Percentiles rank a stretch among this genome's conserved stretches.
Evolutionary conservation across 2,329 filamentous ascomycete genomes (phyloP).

Genomic region (Phaeomoniella chlamydospora): DNA sequence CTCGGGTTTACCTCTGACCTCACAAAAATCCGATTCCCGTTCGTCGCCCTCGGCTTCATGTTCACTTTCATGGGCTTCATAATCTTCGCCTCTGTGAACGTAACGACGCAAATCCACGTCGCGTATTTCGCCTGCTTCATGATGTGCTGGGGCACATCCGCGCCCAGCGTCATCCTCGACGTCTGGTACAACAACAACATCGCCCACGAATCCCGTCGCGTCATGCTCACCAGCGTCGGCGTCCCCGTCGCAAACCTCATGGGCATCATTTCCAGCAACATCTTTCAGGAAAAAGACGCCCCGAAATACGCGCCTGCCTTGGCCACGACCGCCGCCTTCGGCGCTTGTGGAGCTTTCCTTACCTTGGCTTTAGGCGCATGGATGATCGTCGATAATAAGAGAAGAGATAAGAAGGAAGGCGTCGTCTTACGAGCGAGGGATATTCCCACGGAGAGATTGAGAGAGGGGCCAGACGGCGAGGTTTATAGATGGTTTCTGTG

Average conservation of each 20-base stretch:
- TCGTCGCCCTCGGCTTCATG: slow-evolving; percentile 58
- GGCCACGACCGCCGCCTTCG: slow-evolving; percentile 50
- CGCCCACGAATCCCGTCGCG: slow-evolving; percentile 58
- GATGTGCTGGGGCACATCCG: slow-evolving; percentile 70
- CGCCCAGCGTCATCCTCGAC: slow-evolving; percentile 54
- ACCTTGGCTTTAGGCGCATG: slow-evolving; percentile 43
- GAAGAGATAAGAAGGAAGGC: slow-evolving; percentile 43
- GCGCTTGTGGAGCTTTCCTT: slow-evolving; percentile 41
- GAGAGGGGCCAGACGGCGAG: slow-evolving; percentile 36
- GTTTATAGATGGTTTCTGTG: slow-evolving; percentile 45
- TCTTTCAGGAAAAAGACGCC: slow-evolving; percentile 48
- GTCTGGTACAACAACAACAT: slow-evolving; percentile 75
- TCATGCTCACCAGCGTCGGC: slow-evolving; percentile 55
- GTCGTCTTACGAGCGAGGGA: slow-evolving; percentile 39
- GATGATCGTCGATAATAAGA: slow-evolving; percentile 52
- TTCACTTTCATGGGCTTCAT: slow-evolving; percentile 67
- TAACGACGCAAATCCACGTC: slow-evolving; percentile 44
- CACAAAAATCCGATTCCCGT: slow-evolving; percentile 53
- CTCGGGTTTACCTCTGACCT: slow-evolving; percentile 59
- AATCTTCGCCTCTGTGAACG: slow-evolving; percentile 58
- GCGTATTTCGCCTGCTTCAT: slow-evolving; percentile 68
- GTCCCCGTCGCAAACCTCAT: slow-evolving; percentile 66
- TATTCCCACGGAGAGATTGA: slow-evolving; percentile 40
- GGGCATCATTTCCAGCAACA: slow-evolving; percentile 55
- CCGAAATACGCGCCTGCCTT: slow-evolving; percentile 55